Evolutionary conservation across 192 early-diverging fungal species (phyloP).

Genomic region (Hyaloraphidium curvatum): DNA sequence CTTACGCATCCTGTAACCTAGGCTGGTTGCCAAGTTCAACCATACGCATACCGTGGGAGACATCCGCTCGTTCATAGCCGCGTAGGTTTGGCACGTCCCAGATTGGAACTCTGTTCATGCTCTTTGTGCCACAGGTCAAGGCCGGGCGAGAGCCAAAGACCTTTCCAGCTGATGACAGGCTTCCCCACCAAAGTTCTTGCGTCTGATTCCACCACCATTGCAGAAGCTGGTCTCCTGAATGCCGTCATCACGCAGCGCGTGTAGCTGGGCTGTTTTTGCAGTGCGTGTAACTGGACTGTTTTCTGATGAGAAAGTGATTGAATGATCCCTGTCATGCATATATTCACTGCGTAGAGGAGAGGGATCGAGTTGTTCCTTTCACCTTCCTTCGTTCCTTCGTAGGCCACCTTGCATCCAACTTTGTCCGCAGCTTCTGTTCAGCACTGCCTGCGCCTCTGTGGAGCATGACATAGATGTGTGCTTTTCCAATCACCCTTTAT

Average conservation of each 20-base stretch:
- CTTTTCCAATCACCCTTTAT: too few relatives aligned
- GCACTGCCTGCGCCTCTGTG: too few relatives aligned
- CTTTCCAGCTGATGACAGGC: constrained; percentile 45
- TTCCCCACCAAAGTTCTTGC: constrained; percentile 68
- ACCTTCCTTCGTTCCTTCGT: too few relatives aligned
- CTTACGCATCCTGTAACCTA: constrained; percentile 5
- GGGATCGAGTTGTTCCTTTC: too few relatives aligned
- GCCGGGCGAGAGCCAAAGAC: constrained; percentile 26
- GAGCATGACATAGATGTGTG: too few relatives aligned
- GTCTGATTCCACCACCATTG: constrained; percentile 48
- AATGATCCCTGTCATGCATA: too few relatives aligned
- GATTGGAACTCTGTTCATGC: neutral
- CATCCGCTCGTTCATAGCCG: constrained; percentile 51
- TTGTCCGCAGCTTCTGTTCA: too few relatives aligned
- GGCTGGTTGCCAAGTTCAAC: constrained; percentile 77
- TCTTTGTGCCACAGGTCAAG: neutral
- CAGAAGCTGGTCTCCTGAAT: constrained; percentile 70
- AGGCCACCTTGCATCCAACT: too few relatives aligned
- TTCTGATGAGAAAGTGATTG: too few relatives aligned
- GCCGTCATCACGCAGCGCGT: constrained; percentile 72
- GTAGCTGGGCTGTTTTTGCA: too few relatives aligned
- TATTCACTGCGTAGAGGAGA: too few relatives aligned
- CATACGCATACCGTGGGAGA: constrained; percentile 79
- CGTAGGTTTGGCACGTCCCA: constrained; percentile 17
- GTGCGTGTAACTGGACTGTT: too few relatives aligned